A percentile compares a stretch with the other conserved stretches of the same genome.
phyloP scores from a whole-genome alignment of 305 asterid species.

The Fraxinus floribunda region DNA sequence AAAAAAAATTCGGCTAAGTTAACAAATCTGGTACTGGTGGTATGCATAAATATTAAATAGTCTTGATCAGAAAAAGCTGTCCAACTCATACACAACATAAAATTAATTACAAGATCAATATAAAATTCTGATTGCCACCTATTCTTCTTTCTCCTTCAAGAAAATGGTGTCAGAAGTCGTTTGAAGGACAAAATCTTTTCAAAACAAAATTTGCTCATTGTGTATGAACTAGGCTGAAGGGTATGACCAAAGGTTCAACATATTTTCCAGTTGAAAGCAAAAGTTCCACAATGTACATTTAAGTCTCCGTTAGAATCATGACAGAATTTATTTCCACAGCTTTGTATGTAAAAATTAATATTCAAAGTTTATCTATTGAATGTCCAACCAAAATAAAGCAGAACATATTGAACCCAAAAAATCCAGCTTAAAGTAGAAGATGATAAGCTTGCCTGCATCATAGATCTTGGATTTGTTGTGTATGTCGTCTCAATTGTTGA shows the following conservation, averaged over 20 bases:
- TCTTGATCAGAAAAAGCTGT: not conserved
- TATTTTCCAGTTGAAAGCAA: not conserved
- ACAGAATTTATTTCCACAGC: not conserved
- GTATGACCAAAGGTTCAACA: not conserved
- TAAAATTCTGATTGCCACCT: not conserved
- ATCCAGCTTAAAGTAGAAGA: slow-evolving; percentile 1
- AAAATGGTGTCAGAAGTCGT: not conserved
- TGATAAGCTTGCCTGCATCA: slow-evolving; percentile 78
- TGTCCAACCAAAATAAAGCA: not conserved
- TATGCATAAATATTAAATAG: not conserved
- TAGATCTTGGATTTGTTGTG: slow-evolving; percentile 77
- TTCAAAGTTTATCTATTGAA: not conserved
- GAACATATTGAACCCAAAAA: not conserved
- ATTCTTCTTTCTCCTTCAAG: not conserved
- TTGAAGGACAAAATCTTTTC: not conserved
- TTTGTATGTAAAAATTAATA: not conserved
- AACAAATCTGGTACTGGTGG: not conserved
- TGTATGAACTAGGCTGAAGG: not conserved
- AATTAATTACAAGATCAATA: not conserved
- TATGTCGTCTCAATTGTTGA: slow-evolving; percentile 83
- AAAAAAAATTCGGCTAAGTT: not conserved
- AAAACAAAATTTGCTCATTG: not conserved
- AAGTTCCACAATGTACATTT: not conserved
- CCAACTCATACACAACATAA: not conserved
- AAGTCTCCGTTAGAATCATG: not conserved